Percentiles rank a stretch among this genome's conserved stretches.
phyloP scores from a whole-genome alignment of 169 alveolate genomes.

The Plasmodium cynomolgi region DNA sequence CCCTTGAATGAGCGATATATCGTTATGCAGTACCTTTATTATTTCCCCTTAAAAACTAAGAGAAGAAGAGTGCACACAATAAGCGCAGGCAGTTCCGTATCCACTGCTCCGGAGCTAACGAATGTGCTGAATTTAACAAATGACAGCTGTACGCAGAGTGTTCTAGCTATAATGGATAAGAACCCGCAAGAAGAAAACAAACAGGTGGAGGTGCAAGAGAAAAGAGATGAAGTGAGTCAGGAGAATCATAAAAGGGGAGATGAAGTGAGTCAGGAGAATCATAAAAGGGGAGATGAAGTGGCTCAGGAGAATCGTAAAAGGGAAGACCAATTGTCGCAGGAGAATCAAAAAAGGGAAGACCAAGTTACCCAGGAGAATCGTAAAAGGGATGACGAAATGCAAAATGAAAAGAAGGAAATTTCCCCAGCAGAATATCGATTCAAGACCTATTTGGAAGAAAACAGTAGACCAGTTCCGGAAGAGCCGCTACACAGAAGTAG shows the following conservation, averaged over 20 bases:
- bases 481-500: background rate
- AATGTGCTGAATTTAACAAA: constrained; percentile 6
- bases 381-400: too few relatives aligned
- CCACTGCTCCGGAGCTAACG: background rate
- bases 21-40: constrained; percentile 31
- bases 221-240: background rate
- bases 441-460: background rate
- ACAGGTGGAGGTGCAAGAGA: background rate
- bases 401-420: background rate
- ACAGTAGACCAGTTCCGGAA: background rate
- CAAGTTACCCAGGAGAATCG: too few relatives aligned
- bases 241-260: background rate
- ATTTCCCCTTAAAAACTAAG: background rate
- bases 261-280: background rate
- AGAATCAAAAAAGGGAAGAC: background rate
- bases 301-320: background rate
- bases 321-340: too few relatives aligned
- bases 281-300: background rate
- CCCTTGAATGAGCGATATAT: constrained; percentile 33
- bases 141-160: background rate
- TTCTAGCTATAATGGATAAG: background rate
- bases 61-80: background rate
- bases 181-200: background rate
- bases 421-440: background rate
- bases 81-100: background rate